phyloP scores from a whole-genome alignment of 768 basidiomycete species.

The Collybiopsis luxurians region DNA sequence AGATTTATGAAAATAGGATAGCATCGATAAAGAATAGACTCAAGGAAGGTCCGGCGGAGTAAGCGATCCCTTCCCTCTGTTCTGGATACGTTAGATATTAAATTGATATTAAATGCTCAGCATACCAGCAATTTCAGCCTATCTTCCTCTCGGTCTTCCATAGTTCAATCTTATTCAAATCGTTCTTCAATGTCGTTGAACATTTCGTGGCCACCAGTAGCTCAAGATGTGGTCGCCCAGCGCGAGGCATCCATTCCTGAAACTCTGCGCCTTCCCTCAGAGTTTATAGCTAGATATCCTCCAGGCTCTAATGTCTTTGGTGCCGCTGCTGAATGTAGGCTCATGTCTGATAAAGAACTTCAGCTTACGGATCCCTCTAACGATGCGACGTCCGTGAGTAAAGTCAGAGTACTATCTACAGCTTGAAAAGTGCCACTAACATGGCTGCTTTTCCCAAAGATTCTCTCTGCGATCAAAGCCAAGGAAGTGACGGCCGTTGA shows the following conservation, averaged over 20 bases:
- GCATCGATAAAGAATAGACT: too few relatives aligned
- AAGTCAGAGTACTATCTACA: too few relatives aligned
- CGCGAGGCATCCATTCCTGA: conserved; percentile 15
- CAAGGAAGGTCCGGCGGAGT: too few relatives aligned
- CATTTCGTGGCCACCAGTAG: conserved; percentile 7
- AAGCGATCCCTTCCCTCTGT: too few relatives aligned
- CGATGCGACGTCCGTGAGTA: conserved; percentile 32
- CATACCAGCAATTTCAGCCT: too few relatives aligned
- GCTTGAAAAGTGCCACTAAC: too few relatives aligned
- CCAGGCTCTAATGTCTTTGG: conserved; percentile 24
- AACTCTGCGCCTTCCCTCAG: conserved; percentile 8
- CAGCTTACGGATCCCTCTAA: conserved; percentile 26
- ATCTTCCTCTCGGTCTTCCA: too few relatives aligned
- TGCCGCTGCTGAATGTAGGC: conserved; percentile 28
- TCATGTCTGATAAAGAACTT: conserved; percentile 28
- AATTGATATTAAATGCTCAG: too few relatives aligned
- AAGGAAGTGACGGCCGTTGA: conserved; percentile 34
- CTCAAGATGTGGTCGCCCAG: conserved; percentile 11
- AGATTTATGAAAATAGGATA: too few relatives aligned
- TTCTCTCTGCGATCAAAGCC: conserved; percentile 22
- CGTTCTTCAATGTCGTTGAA: neutral
- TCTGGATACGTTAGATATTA: too few relatives aligned
- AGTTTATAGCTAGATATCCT: conserved; percentile 14
- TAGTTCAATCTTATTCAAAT: too few relatives aligned
- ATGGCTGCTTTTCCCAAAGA: too few relatives aligned